Evolutionary conservation across 139 green algal species (phyloP), one percentile per base, ranked within the genome.

Genomic region (Coelastrella sp.): DNA sequence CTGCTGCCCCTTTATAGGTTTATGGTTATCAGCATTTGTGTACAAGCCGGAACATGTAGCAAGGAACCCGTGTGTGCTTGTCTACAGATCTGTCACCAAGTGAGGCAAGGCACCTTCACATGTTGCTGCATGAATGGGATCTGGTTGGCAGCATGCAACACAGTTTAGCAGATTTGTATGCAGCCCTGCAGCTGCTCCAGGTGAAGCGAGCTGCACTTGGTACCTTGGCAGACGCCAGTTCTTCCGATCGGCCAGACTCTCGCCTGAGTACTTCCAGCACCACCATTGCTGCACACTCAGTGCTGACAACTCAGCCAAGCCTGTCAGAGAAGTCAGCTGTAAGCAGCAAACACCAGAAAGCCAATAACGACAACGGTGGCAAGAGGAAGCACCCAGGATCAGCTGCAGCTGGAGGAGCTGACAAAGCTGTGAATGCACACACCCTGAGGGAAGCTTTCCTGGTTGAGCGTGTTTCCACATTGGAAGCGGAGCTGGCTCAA

Each of bases 101-200:
- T 21, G 90, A 93, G 84, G 84, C 88, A 1, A 73, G 80, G 32
- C 89, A 90, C 84, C 76, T 93, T 80, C 86, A 91, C 63, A 79
- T 83, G 23, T 81, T 87, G 76, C 75, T 91, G 63, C 88, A 91
- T 66, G 83, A 90, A 41, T 93, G 87, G 87, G 90, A 93, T 66
- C 25, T 91, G n/a, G 15, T 50, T 8, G 86, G 88, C 38, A 84
- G 86, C 21, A 43, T 13, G 2, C 45, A 51, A 9, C 34, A 79
- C 66, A 79, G 32, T 48, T 23, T 79, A 48, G 25, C 34, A 41
- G 79, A 86, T 1, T 9, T 79, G 7, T 79, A 86, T 41, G 25
- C 48, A 53, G 57, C 51, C 5, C 48, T 86, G 66, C 64, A 86
- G 66, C 50, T 86, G 41, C 60, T 75, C 5, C 41, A 43, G 17